phyloP scores from a whole-genome alignment of 441 rosid species.

The Gossypium gossypioides region DNA sequence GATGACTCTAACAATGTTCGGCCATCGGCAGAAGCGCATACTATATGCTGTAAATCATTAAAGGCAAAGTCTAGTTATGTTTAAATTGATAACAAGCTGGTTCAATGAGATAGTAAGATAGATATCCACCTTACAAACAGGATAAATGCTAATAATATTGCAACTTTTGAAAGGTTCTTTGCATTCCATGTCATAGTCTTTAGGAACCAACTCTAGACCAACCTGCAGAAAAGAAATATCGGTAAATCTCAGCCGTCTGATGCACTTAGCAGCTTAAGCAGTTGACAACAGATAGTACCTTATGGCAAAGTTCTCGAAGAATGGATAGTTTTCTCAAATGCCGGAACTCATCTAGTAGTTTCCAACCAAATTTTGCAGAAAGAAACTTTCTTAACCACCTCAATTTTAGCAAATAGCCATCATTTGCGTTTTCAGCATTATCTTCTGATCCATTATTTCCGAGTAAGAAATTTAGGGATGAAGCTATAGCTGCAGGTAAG shows the following conservation, averaged over 20 bases:
- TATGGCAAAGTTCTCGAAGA: constrained; percentile 60
- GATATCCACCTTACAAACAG: constrained; percentile 45
- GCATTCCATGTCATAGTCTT: constrained; percentile 50
- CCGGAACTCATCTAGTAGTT: constrained; percentile 35
- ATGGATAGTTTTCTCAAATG: constrained; percentile 46
- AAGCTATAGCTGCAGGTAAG: constrained; percentile 40
- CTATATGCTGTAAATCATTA: constrained; percentile 46
- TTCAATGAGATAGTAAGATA: neutral
- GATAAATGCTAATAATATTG: constrained; percentile 45
- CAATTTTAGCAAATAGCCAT: constrained; percentile 35
- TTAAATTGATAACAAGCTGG: neutral
- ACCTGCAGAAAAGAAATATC: constrained; percentile 26
- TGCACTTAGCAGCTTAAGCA: constrained; percentile 7
- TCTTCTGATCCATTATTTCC: constrained; percentile 31
- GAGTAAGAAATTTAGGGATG: constrained; percentile 48
- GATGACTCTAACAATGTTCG: constrained; percentile 70
- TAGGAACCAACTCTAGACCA: constrained; percentile 52
- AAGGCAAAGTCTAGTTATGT: neutral
- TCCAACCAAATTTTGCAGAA: constrained; percentile 44
- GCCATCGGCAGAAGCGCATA: constrained; percentile 75
- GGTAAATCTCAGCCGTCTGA: neutral
- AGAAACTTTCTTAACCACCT: constrained; percentile 41
- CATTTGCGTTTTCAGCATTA: constrained; percentile 22
- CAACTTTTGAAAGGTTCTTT: constrained; percentile 32
- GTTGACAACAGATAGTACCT: constrained; percentile 27